Evolutionary conservation across 176 grass and related monocot species (phyloP).

Genomic region (Zoysia japonica): DNA sequence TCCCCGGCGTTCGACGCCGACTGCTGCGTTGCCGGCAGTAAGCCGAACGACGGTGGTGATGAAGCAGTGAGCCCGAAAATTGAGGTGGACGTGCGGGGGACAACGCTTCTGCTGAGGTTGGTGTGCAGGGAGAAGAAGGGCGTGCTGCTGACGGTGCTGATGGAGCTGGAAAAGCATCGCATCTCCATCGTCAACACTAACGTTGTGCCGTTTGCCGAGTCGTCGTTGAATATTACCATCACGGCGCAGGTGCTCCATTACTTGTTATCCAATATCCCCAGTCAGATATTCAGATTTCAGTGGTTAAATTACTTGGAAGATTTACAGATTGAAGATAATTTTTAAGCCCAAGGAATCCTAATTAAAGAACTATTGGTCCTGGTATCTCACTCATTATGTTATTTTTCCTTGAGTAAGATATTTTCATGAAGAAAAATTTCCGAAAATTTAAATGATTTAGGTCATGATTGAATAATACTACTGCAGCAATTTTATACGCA

Average conservation of each 20-base stretch:
- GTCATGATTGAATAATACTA: neutral
- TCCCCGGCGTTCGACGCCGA: neutral
- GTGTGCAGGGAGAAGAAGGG: constrained; percentile 47
- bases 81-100: constrained; percentile 17
- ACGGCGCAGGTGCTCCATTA: constrained; percentile 29
- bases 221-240: constrained; percentile 35
- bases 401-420: neutral
- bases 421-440: neutral
- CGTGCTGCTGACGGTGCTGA: constrained; percentile 34
- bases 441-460: too few species aligned
- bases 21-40: constrained; percentile 7
- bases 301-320: neutral
- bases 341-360: neutral
- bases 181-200: constrained; percentile 34
- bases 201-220: constrained; percentile 3
- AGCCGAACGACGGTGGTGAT: neutral
- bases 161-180: constrained; percentile 39
- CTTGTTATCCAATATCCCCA: neutral
- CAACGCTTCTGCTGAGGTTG: constrained; percentile 26
- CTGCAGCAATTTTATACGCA: neutral
- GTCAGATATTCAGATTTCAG: neutral
- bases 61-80: neutral
- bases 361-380: neutral
- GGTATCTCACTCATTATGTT: neutral
- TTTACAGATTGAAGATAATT: neutral